Conservation (phyloP, 164 flowering plant species). For the Tetracentron sinense region DNA sequence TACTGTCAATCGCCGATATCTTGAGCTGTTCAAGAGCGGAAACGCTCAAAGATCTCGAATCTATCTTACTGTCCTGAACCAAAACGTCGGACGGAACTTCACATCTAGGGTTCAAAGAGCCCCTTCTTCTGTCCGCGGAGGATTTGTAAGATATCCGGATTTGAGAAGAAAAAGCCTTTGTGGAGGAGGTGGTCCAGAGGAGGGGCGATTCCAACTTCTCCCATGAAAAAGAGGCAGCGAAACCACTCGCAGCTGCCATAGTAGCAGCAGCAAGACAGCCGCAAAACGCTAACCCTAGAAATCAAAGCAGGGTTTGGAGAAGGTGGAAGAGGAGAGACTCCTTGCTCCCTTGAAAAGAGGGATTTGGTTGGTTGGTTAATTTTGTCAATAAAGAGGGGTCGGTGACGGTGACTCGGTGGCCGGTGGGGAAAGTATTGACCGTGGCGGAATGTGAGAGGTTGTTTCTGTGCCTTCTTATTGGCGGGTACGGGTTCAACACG, state of each 20-base stretch:
- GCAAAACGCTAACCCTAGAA: conserved; percentile 13
- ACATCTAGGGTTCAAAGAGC: conserved; percentile 28
- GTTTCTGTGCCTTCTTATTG: conserved; percentile 37
- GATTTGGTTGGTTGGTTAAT: background rate
- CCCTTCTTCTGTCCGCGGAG: background rate
- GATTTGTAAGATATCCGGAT: conserved; percentile 22
- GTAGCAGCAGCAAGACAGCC: background rate
- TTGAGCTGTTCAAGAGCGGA: conserved; percentile 87
- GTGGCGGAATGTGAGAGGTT: background rate
- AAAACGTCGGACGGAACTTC: conserved; percentile 30
- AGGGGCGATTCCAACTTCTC: too few species aligned
- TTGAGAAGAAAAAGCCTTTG: conserved; percentile 22
- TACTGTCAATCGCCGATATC: conserved; percentile 72
- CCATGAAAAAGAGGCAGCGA: conserved; percentile 37
- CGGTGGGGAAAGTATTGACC: background rate
- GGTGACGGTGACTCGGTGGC: too few species aligned
- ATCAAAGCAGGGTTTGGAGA: background rate
- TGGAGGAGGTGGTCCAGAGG: conserved; percentile 24
- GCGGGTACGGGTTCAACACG: conserved; percentile 10
- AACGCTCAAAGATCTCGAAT: conserved; percentile 43
- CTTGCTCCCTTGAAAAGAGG: too few species aligned
- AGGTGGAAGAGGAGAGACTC: background rate
- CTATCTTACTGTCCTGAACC: conserved; percentile 16
- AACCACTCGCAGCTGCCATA: conserved; percentile 67
- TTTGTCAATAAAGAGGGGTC: background rate